These are phyloP conservation scores for Phialophora verrucosa DNA, from an alignment of 2,329 filamentous ascomycete genomes.

Conservation along the genomic window DNA sequence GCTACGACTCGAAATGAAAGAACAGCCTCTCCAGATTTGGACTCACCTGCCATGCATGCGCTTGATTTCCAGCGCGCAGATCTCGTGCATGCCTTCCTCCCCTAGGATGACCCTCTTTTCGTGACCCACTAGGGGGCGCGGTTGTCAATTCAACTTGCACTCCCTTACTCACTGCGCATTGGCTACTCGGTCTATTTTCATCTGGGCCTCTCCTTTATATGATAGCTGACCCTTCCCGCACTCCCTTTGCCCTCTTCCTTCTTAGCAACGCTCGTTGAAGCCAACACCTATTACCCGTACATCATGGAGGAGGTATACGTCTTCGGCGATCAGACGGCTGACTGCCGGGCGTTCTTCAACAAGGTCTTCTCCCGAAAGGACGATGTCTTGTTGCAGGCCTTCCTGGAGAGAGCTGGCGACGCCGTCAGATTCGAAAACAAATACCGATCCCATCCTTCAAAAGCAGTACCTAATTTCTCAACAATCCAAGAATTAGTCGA, in stretches of 20 bases:
- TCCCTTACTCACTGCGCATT: constrained; percentile 24
- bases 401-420: constrained; percentile 52
- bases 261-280: constrained; percentile 38
- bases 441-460: constrained; percentile 38
- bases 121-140: constrained; percentile 36
- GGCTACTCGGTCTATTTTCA: constrained; percentile 39
- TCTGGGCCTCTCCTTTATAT: constrained; percentile 35
- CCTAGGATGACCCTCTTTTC: constrained; percentile 22
- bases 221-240: constrained; percentile 33
- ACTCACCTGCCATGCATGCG: constrained; percentile 36
- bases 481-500: constrained; percentile 41
- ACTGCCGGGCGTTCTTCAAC: constrained; percentile 50
- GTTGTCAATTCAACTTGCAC: constrained; percentile 28
- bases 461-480: constrained; percentile 40
- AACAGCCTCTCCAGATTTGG: constrained; percentile 40
- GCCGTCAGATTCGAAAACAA: constrained; percentile 51
- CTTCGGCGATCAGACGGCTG: constrained; percentile 55
- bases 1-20: constrained; percentile 27
- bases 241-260: constrained; percentile 26
- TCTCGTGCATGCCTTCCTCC: constrained; percentile 36
- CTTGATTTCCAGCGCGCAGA: constrained; percentile 39
- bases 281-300: constrained; percentile 31
- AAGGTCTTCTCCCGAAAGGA: constrained; percentile 51
- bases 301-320: constrained; percentile 49
- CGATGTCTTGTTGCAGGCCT: constrained; percentile 49